Evolutionary conservation across 345 rosid genomes (phyloP).

Genomic region (Gossypium australe): DNA sequence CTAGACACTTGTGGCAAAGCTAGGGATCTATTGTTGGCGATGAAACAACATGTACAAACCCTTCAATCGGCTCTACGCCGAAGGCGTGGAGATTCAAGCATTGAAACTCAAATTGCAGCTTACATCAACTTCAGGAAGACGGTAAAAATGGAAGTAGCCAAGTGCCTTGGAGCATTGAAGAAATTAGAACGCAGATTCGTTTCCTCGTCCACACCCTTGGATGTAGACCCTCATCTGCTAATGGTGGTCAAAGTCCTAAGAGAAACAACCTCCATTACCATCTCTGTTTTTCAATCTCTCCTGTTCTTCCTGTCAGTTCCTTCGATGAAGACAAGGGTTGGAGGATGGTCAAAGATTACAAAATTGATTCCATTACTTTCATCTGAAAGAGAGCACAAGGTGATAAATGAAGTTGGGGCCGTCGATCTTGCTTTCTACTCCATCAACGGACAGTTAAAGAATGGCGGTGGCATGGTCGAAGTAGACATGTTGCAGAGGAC

Average conservation of each 20-base stretch:
- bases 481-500: slow-evolving; percentile 16
- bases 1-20: slow-evolving; percentile 38
- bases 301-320: slow-evolving; percentile 23
- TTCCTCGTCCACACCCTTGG: not conserved
- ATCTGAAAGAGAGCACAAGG: slow-evolving; percentile 1
- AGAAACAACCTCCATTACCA: slow-evolving; percentile 20
- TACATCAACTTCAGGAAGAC: slow-evolving; percentile 27
- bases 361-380: slow-evolving; percentile 25
- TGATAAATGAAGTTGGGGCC: slow-evolving; percentile 32
- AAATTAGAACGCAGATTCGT: slow-evolving; percentile 13
- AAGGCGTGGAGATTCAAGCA: slow-evolving; percentile 25
- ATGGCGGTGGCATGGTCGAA: slow-evolving; percentile 9
- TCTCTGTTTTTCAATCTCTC: slow-evolving; percentile 20
- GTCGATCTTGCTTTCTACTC: slow-evolving; percentile 29
- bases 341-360: slow-evolving; percentile 30
- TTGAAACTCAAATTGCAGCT: slow-evolving; percentile 17
- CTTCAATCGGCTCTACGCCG: slow-evolving; percentile 54
- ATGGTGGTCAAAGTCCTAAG: slow-evolving; percentile 13
- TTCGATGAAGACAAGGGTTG: slow-evolving; percentile 12
- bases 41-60: slow-evolving; percentile 31
- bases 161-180: slow-evolving; percentile 21
- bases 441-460: not conserved
- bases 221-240: slow-evolving; percentile 9
- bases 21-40: slow-evolving; percentile 30
- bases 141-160: slow-evolving; percentile 13